Base-by-base conservation (phyloP, 495 filamentous ascomycete species). In the Neurospora sp. region DNA sequence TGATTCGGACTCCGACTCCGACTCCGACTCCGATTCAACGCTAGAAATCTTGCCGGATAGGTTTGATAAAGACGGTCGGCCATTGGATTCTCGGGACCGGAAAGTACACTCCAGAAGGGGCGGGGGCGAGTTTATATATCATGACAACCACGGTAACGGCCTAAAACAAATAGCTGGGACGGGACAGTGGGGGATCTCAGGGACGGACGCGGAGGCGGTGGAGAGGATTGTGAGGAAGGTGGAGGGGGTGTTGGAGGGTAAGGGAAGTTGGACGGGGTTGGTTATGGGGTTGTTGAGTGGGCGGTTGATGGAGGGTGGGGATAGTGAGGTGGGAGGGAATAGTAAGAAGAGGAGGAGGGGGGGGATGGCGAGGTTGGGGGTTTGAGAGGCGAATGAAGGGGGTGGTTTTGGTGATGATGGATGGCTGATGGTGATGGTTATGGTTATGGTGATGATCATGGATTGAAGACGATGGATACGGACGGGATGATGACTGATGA, bases 1-100 rank as follows among this genome's bases (percentile, higher is more conserved):
- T 7, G 72, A 73, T 39, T 80, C 79, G 8, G 79, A 80, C 3
- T 76, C 78, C 8, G 77, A 77, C 16, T 81, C 78, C 8, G 77
- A 77, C 16, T 81, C 83, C 6, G 77, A 79, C 18, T 77, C 75
- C 5, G 77, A 79, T 12, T 77, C 75, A 2, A 82, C 80, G 3
- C 72, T 86, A 4, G 86, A 86, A 44, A 75, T 81, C 8, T 75
- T 94, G 0, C 91, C 91, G 0, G 86, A 89, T 59, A 85, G 91
- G 0, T 93, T 94, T 73, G 90, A 93, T 73, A 74, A 80, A 8
- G 81, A 90, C 4, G 90, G 91, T 2, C 82, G 83, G 27, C 87
- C 85, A 1, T 70, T 87, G 8, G 79, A 82, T 40, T 39, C 70
- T 0, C 7, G 53, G 3, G 35, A 47, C 1, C n/a, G 35, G 4